phyloP scores from a whole-genome alignment of 306 rosid genomes.

The Vigna radiata region DNA sequence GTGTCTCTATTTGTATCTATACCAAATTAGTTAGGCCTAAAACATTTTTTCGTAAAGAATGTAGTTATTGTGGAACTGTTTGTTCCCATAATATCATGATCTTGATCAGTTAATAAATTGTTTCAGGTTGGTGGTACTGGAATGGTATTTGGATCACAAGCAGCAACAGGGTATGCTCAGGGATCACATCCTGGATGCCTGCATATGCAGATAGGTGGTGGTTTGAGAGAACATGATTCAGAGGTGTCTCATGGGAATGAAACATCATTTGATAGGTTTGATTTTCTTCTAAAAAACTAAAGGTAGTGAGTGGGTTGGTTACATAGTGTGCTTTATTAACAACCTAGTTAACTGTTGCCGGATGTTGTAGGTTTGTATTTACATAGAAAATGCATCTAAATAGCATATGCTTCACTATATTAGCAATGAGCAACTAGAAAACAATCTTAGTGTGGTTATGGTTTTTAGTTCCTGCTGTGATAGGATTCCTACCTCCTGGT shows the following conservation, averaged over 20 bases:
- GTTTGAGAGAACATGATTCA: constrained; percentile 61
- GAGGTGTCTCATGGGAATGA: constrained; percentile 14
- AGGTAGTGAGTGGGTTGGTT: constrained; percentile 21
- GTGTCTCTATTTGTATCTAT: not conserved
- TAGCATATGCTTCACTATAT: constrained; percentile 26
- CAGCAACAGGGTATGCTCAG: constrained; percentile 63
- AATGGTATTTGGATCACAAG: constrained; percentile 67
- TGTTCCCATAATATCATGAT: not conserved
- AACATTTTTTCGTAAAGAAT: not conserved
- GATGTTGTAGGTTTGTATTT: constrained; percentile 38
- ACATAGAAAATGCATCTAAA: constrained; percentile 53
- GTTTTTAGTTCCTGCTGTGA: not conserved
- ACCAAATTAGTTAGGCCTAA: not conserved
- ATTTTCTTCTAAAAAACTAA: constrained; percentile 11
- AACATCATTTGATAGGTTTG: constrained; percentile 7
- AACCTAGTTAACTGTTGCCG: constrained; percentile 48
- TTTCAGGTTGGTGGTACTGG: constrained; percentile 62
- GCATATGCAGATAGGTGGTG: constrained; percentile 87
- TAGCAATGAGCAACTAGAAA: constrained; percentile 42
- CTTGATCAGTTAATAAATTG: constrained; percentile 45
- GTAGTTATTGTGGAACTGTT: constrained; percentile 4
- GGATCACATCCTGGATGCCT: constrained; percentile 78
- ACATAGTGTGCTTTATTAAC: constrained; percentile 36
- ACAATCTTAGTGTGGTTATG: constrained; percentile 39
- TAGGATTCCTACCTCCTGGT: constrained; percentile 29